Base-by-base conservation (phyloP, 345 rosid genomes). In the Carallia brachiata region DNA sequence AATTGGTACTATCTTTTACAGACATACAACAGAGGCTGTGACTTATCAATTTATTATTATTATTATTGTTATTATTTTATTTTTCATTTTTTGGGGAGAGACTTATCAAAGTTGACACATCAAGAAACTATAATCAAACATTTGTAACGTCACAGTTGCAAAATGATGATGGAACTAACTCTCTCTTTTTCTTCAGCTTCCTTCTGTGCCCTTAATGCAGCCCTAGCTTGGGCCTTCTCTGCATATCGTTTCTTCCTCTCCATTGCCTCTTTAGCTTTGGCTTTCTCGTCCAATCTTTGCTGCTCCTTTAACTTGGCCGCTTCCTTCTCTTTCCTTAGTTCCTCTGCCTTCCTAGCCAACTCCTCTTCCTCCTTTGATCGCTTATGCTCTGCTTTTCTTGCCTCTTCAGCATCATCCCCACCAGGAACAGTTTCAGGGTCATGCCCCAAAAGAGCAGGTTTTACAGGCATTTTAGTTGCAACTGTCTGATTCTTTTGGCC, bases 181-280 rank as follows among this genome's bases (percentile, higher is more conserved):
- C 81, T 89, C 79, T 88, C 94, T 66, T 81, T 81, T 85, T 76
- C 80, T 77, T 88, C 97, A 44, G 96, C 88, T 83, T 89, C 97
- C 81, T 85, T 91, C 65, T 80, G 85, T 53, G 86, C 97, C 79
- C 79, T 89, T 52, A 76, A 57, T 6, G 74, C 86, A 68, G 91
- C 96, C 78, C 92, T 83, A 53, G 94, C 90, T 73, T 79, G 86
- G 23, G 97, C 97, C 73, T 84, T 86, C 55, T 89, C 97, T 2
- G 85, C 90, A 48, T 39, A 85, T 70, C 87, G 83, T 68, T 83
- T 88, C 79, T 89, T 91, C 78, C 97, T 85, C 81, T 89, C 89
- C 73, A 80, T 58, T 62, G 97, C 98, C 65, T 89, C 98, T 76
- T 82, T 88, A 28, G 93, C 90, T 77, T 93, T 90, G 52, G 85